These are phyloP conservation scores for Colletotrichum tropicicola DNA, from an alignment of 2,329 filamentous ascomycete species.

Conservation along the genomic window DNA sequence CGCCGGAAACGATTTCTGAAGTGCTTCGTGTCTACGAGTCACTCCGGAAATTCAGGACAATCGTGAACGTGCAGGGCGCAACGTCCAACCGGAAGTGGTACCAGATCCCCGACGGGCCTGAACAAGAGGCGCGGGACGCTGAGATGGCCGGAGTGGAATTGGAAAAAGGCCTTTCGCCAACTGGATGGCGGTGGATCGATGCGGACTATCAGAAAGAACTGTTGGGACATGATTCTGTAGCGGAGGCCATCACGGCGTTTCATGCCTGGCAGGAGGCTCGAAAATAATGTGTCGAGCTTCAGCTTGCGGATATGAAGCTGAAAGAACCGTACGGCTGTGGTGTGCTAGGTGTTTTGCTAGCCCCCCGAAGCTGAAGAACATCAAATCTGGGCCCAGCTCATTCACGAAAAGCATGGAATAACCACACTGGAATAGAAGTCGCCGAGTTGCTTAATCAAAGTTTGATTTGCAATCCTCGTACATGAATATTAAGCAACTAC, in stretches of 20 bases:
- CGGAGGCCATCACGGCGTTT: constrained; percentile 4
- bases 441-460: no score
- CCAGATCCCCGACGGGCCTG: constrained; percentile 11
- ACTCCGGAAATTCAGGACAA: background rate
- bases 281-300: no score
- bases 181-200: constrained; percentile 10
- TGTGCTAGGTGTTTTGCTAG: no score
- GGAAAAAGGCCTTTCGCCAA: background rate
- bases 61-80: constrained; percentile 3
- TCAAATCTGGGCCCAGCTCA: no score
- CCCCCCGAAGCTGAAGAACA: no score
- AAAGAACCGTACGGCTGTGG: no score
- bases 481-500: background rate
- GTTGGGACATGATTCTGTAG: background rate
- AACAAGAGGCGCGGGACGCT: constrained; percentile 19
- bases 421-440: no score
- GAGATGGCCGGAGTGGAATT: background rate
- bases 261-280: background rate
- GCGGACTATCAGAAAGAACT: background rate
- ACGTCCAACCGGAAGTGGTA: constrained; percentile 21
- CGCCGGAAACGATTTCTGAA: background rate
- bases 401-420: no score
- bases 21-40: constrained; percentile 9
- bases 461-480: no score
- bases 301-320: no score